Base-by-base conservation (phyloP, 2,329 filamentous ascomycete species). In the Dactylellina cionopaga region DNA sequence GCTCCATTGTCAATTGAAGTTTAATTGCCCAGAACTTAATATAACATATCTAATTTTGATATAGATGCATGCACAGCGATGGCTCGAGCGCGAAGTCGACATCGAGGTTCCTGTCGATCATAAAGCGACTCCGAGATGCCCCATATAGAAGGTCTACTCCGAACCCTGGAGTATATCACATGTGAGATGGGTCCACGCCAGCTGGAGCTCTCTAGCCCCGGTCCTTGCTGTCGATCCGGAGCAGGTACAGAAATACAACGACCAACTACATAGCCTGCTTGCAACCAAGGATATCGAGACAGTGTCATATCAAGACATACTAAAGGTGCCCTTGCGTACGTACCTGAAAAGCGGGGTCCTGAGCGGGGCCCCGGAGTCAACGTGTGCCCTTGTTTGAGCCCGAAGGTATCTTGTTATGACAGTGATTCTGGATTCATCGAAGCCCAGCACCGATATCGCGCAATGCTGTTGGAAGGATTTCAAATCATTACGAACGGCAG, bases 111-210 rank as follows among this genome's bases (percentile, higher is more conserved):
- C 62, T 66, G 62, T 56, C 62, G 51, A 66, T 66, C 62, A n/a
- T 27, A 31, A 51, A 58, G 62, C 62, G 51, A 43, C 37, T 66
- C 62, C 62, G 62, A 66, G 62, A 66, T 66, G 51, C 62, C 62
- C 62, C 62, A 66, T 66, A 31, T 22, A 39, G 51, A 19, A 31
- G 25, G 31, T 46, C 39, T 49, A 22, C 19, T 39, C 46, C n/a
- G 15, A 27, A 15, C 27, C 59, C 59, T 24, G 43, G 60, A 13
- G 33, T 22, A 10, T 41, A n/a, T 66, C 43, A 68, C 63, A 60
- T 68, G 63, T 22, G 39, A 54, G 37, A 59, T 17, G 41, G n/a
- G 15, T 27, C 44, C 43, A 43, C n/a, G 37, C 10, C 41, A 15
- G 33, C 24, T 29, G 19, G 54, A 68, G 54, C 52, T 68, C 54